Evolutionary conservation across 2,329 filamentous ascomycete species (phyloP), one percentile per base, ranked within the genome.

Genomic region (Colletotrichum spaethianum): DNA sequence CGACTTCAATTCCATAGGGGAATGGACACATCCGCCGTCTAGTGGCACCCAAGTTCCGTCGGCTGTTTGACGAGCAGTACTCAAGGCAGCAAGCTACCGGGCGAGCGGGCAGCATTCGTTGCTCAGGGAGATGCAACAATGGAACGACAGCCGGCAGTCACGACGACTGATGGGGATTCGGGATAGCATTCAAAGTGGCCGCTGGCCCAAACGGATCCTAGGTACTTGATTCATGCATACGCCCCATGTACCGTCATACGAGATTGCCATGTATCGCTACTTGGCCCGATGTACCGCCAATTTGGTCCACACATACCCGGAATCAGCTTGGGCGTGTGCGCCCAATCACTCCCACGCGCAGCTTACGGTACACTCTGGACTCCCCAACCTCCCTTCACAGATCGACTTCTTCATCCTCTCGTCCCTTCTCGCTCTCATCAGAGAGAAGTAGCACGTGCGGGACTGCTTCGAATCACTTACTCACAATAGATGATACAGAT

Each of bases 171-270:
- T 71, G 67, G 50, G 31, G 20, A 56, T 48, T n/a, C n/a, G 44
- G 60, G 59, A 48, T 70, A 23, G 40, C 55, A 62, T 26, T 42
- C 40, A 48, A 26, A 44, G 26, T 44, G 20, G 56, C n/a, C 28
- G 18, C 38, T 48, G 55, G 62, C 46, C 60, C 56, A 73, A 71
- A 65, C 70, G 61, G 69, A 66, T 67, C 42, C 46, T 48, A 67
- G 75, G 76, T 79, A 79, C 78, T 78, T 79, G 74, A 73, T 74
- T 76, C 66, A 73, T 77, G 75, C 76, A 76, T 69, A 71, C 56
- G 64, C 62, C 73, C 66, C 64, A 78, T 77, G 78, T 80, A 80
- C 67, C 74, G 71, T 74, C 70, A 69, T 75, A 75, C 76, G 71
- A 75, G 55, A 69, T 59, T 72, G 63, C 26, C 73, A 74, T 75